Conservation (phyloP, 305 asterid genomes). For the Coffea humblotiana region DNA sequence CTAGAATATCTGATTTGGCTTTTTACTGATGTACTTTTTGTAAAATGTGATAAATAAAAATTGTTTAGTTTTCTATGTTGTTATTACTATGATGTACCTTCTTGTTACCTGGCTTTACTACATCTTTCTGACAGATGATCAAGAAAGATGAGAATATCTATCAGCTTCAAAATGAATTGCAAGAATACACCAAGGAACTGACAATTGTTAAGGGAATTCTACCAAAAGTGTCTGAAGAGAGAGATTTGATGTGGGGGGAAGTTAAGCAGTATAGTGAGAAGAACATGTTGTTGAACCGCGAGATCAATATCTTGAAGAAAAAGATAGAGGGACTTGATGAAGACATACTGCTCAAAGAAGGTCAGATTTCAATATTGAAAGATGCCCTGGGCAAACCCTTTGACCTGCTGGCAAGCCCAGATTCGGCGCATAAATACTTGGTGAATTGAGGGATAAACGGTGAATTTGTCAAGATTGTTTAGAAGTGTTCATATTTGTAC, state of each 20-base stretch:
- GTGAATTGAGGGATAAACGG: conserved; percentile 37
- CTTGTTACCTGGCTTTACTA: background rate
- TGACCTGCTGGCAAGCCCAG: conserved; percentile 77
- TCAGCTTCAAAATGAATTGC: conserved; percentile 71
- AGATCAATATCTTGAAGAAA: conserved; percentile 64
- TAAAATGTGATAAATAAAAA: background rate
- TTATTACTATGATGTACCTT: background rate
- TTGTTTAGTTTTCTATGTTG: background rate
- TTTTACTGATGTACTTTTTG: background rate
- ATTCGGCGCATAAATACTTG: conserved; percentile 44
- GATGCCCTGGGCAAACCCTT: conserved; percentile 75
- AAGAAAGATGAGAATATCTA: conserved; percentile 74
- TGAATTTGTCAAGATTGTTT: background rate
- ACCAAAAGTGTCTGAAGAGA: conserved; percentile 84
- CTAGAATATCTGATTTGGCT: background rate
- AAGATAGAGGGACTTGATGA: conserved; percentile 86
- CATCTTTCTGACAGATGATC: conserved; percentile 46
- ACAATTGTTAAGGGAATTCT: conserved; percentile 65
- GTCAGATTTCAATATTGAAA: conserved; percentile 86
- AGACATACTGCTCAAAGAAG: conserved; percentile 87
- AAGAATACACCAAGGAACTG: conserved; percentile 75
- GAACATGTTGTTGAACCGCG: conserved; percentile 71
- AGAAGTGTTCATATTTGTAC: conserved; percentile 12
- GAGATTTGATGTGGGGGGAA: conserved; percentile 90
- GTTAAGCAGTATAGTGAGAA: conserved; percentile 72